Conservation (phyloP, 2,329 filamentous ascomycete genomes). For the Spiromastix sp. region DNA sequence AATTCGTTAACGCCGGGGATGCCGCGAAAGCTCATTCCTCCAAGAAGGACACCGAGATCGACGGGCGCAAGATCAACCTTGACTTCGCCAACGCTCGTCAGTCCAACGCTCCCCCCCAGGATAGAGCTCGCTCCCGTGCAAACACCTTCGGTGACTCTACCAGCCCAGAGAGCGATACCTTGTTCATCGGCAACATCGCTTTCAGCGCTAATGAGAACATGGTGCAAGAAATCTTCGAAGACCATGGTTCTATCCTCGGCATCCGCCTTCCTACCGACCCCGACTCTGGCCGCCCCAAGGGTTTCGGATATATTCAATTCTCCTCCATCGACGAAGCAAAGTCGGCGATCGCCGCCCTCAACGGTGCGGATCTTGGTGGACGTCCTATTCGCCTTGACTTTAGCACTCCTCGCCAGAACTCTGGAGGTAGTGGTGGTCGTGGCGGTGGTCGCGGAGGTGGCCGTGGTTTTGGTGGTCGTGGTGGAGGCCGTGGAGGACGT, state of each 20-base stretch:
- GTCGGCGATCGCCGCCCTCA: constrained; percentile 58
- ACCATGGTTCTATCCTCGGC: constrained; percentile 60
- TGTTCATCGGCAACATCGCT: constrained; percentile 85
- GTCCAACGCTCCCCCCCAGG: constrained; percentile 49
- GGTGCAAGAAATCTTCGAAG: constrained; percentile 63
- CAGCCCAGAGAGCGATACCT: constrained; percentile 71
- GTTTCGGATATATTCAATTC: constrained; percentile 87
- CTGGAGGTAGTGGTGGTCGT: constrained; percentile 36
- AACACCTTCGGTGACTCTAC: constrained; percentile 62
- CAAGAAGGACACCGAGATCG: constrained; percentile 65
- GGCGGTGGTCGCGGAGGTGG: constrained; percentile 38
- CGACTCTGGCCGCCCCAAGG: constrained; percentile 77
- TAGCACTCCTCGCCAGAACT: constrained; percentile 55
- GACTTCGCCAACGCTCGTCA: constrained; percentile 64
- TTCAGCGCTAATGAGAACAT: constrained; percentile 72
- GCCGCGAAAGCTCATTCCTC: constrained; percentile 62
- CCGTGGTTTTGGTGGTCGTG: constrained; percentile 41
- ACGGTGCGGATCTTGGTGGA: constrained; percentile 60
- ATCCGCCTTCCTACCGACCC: constrained; percentile 81
- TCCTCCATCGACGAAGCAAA: constrained; percentile 72
- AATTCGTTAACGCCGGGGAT: constrained; percentile 60
- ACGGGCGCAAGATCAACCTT: constrained; percentile 65
- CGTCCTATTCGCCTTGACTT: constrained; percentile 77
- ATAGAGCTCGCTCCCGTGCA: constrained; percentile 46
- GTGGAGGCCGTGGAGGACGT: constrained; percentile 43